These are phyloP conservation scores for Carex myosuroides DNA, from an alignment of 176 grass and related monocot genomes.

Conservation along the genomic window DNA sequence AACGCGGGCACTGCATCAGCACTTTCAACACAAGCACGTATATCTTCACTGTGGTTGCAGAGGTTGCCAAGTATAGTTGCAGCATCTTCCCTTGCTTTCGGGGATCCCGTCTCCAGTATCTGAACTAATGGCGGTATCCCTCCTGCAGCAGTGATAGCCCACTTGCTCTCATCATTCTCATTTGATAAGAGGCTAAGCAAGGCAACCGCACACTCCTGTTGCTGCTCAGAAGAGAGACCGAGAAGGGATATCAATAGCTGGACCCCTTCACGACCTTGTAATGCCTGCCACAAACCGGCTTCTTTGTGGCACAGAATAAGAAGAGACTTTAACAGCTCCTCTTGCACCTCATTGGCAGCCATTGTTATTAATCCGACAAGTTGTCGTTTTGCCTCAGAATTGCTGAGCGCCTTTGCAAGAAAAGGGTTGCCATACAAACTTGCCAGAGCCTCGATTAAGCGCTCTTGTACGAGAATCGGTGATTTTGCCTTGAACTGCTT, in stretches of 20 bases:
- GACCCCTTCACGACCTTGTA: slow-evolving; percentile 97
- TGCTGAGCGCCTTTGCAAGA: slow-evolving; percentile 69
- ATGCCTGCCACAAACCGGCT: slow-evolving; percentile 89
- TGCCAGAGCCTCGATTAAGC: slow-evolving; percentile 97
- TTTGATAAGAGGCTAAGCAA: slow-evolving; percentile 87
- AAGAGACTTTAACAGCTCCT: slow-evolving; percentile 86
- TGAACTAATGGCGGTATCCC: slow-evolving; percentile 99
- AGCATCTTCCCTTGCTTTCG: slow-evolving; percentile 99
- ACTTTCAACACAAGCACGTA: slow-evolving; percentile 97
- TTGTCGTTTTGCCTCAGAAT: slow-evolving; percentile 87
- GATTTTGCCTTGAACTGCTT: slow-evolving; percentile 90
- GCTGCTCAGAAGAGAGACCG: slow-evolving; percentile 97
- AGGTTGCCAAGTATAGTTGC: slow-evolving; percentile 95
- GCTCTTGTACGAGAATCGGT: slow-evolving; percentile 85
- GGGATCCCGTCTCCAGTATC: slow-evolving; percentile 94
- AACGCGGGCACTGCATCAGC: slow-evolving; percentile 98
- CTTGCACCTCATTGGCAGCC: slow-evolving; percentile 83
- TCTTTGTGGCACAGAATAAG: slow-evolving; percentile 83
- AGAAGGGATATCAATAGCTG: slow-evolving; percentile 97
- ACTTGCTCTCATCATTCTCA: slow-evolving; percentile 99
- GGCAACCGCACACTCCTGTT: slow-evolving; percentile 99
- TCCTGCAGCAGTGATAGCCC: slow-evolving; percentile 98
- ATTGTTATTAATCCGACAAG: slow-evolving; percentile 98
- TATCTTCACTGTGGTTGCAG: slow-evolving; percentile 99
- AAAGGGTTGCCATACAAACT: slow-evolving; percentile 93